Base-by-base conservation (phyloP, 2,329 filamentous ascomycete species). In the Penicillium sp. region DNA sequence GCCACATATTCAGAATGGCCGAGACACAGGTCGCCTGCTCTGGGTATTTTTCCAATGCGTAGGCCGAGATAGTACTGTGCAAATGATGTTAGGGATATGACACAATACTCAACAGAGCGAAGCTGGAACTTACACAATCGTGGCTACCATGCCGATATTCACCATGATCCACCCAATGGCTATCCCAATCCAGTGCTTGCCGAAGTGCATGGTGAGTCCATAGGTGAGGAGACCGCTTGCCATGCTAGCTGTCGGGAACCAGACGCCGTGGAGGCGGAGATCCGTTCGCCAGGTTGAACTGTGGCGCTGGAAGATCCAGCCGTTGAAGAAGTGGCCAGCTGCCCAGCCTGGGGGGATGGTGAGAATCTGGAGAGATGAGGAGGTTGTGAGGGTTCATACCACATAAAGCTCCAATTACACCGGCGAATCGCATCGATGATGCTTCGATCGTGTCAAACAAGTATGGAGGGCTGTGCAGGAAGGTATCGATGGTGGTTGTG, bases 1-100 rank as follows among this genome's bases (percentile, higher is more conserved):
- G 70, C 72, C 73, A 75, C 63, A 73, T 71, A 53, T 76, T 75
- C 49, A 76, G 62, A 27, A 74, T 75, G 2, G 71, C 70, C 1
- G 68, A 69, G 34, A 75, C 72, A 5, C 65, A 61, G 2, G 73
- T 72, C 2, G 73, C 61, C 41, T 73, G 68, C 3, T 64, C 57
- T 5, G 72, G 73, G 50, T 72, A 75, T 46, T 71, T 73, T 27
- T 75, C 73, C 3, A 76, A 65, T 1, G 64, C 67, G 57, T 72
- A 75, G 16, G 73, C 66, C 0, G 72, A 73, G n/a, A 75, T 72
- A 4, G 72, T 67, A 9, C 67, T 70, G 31, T 41, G 2, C 10
- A 43, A 49, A 19, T 8, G 7, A 21, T 10, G 33, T 61, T 43
- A 59, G 55, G 31, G 10, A 21, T 5, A 16, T 23, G 9, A 11